Evolutionary conservation across 73 alveolate species (phyloP).

Genomic region (Uronychia binucleata): DNA sequence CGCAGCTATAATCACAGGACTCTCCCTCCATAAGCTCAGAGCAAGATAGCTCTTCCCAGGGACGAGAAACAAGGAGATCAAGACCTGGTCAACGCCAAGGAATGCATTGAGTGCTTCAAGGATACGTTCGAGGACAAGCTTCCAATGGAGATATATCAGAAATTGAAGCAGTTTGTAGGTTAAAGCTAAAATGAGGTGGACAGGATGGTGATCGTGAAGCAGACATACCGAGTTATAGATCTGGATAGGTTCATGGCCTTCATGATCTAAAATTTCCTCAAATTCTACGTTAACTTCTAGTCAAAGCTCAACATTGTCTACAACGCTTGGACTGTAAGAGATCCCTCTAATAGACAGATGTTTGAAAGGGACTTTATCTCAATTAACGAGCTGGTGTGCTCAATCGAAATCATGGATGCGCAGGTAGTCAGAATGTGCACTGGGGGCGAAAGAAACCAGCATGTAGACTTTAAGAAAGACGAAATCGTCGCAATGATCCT

Average conservation of each 20-base stretch:
- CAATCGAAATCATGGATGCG: slow-evolving; percentile 30
- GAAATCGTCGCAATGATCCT: slow-evolving; percentile 22
- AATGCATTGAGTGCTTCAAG: slow-evolving; percentile 22
- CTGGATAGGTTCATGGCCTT: slow-evolving; percentile 42
- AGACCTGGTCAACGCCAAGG: slow-evolving; percentile 12
- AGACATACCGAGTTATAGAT: slow-evolving; percentile 44
- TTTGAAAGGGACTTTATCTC: slow-evolving; percentile 46
- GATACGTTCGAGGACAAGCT: slow-evolving; percentile 26
- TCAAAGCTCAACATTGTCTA: slow-evolving; percentile 11
- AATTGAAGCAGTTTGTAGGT: background rate
- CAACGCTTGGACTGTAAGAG: slow-evolving; percentile 22
- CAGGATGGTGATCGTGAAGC: slow-evolving; percentile 28
- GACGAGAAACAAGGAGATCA: slow-evolving; percentile 6
- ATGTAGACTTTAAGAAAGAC: slow-evolving; percentile 20
- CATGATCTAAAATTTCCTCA: slow-evolving; percentile 35
- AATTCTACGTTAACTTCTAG: slow-evolving; percentile 13
- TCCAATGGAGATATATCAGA: slow-evolving; percentile 18
- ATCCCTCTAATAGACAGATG: too few species aligned
- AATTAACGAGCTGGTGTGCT: slow-evolving; percentile 25
- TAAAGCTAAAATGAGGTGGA: slow-evolving; percentile 27
- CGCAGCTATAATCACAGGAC: background rate
- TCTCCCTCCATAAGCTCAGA: background rate
- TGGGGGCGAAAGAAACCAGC: slow-evolving; percentile 15
- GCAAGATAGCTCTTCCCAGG: background rate
- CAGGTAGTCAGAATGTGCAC: slow-evolving; percentile 16